Evolutionary conservation across 78 protist species (phyloP).

Genomic region (Dictyostelium firmibasis): DNA sequence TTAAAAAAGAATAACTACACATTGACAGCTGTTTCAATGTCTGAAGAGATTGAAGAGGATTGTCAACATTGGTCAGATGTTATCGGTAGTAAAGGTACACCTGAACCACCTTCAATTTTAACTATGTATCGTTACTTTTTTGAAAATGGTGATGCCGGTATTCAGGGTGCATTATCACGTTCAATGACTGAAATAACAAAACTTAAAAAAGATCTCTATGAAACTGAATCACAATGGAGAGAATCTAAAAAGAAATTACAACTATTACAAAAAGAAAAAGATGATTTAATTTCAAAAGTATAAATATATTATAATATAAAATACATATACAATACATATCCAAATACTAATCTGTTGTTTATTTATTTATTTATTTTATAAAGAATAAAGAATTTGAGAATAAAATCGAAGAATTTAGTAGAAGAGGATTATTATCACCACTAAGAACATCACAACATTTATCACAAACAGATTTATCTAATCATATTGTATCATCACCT

Average conservation of each 20-base stretch:
- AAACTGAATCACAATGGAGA: conserved; percentile 38
- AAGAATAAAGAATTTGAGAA: conserved; percentile 26
- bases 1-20: conserved; percentile 28
- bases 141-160: conserved; percentile 72
- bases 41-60: conserved; percentile 64
- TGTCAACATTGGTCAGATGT: conserved; percentile 38
- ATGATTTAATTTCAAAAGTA: not conserved
- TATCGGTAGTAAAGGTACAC: not conserved
- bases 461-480: not conserved
- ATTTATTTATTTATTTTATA: not conserved
- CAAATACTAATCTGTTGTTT: not conserved
- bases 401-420: conserved; percentile 26
- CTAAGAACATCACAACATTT: not conserved
- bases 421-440: conserved; percentile 12
- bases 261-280: conserved; percentile 20
- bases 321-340: not conserved
- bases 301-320: not conserved
- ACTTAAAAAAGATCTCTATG: conserved; percentile 53
- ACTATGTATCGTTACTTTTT: conserved; percentile 68
- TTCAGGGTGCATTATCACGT: conserved; percentile 58
- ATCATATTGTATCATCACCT: not conserved
- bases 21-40: conserved; percentile 46
- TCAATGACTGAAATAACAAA: conserved; percentile 68
- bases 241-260: conserved; percentile 32
- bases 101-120: conserved; percentile 62